Conservation (phyloP, 768 basidiomycete species). For the Porphyrellus cyaneotinctus region DNA sequence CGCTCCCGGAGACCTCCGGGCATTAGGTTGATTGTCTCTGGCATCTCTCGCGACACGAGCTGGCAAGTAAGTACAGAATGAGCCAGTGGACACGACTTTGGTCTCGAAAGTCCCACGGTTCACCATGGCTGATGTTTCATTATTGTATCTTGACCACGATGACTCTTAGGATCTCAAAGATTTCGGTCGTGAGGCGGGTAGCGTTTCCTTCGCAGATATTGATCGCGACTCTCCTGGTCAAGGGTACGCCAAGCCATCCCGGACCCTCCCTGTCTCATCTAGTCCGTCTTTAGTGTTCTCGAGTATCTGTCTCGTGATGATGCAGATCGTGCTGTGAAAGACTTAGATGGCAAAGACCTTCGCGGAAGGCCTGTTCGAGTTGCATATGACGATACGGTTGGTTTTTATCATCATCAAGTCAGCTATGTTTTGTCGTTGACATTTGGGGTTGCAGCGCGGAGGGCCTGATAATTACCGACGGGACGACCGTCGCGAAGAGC, state of each 20-base stretch:
- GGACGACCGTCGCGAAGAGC: slow-evolving; percentile 65
- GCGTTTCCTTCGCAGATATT: slow-evolving; percentile 92
- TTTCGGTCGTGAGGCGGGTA: slow-evolving; percentile 91
- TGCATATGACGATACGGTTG: slow-evolving; percentile 56
- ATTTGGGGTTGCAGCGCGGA: slow-evolving; percentile 43
- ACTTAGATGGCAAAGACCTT: slow-evolving; percentile 82
- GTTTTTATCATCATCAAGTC: slow-evolving; percentile 23
- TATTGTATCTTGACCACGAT: slow-evolving; percentile 25
- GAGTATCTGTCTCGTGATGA: slow-evolving; percentile 89
- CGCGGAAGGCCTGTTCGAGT: slow-evolving; percentile 80
- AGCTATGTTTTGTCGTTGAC: not conserved
- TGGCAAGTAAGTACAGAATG: slow-evolving; percentile 83
- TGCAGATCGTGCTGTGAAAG: slow-evolving; percentile 89
- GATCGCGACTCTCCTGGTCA: slow-evolving; percentile 82
- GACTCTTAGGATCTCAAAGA: slow-evolving; percentile 89
- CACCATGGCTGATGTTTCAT: slow-evolving; percentile 7
- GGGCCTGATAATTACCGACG: slow-evolving; percentile 73
- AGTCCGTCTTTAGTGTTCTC: slow-evolving; percentile 56
- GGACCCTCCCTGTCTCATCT: not conserved
- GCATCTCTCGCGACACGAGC: slow-evolving; percentile 90
- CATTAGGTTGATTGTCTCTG: slow-evolving; percentile 79
- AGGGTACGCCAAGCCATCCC: slow-evolving; percentile 55
- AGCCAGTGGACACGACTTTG: not conserved
- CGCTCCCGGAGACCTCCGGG: slow-evolving; percentile 77
- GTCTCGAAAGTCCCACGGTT: slow-evolving; percentile 21